Percentiles rank a stretch among this genome's conserved stretches.
Evolutionary conservation across 352 stramenopile species (phyloP).

Genomic region (Phytophthora sp.): DNA sequence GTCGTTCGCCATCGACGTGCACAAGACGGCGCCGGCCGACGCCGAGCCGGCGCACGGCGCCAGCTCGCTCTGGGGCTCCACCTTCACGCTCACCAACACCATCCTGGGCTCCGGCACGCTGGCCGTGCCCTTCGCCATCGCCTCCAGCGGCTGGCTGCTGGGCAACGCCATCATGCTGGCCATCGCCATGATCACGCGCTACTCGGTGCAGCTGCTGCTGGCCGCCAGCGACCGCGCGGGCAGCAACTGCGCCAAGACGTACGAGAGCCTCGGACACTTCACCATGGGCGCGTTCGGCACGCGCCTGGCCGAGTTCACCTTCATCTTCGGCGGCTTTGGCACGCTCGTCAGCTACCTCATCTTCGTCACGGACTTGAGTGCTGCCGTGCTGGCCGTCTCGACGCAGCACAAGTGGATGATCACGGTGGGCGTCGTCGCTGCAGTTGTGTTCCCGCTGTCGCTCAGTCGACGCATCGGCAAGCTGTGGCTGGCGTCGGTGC

Average conservation of each 20-base stretch:
- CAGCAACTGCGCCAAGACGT: slow-evolving; percentile 68
- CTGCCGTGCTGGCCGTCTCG: slow-evolving; percentile 45
- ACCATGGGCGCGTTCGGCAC: slow-evolving; percentile 71
- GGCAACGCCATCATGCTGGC: slow-evolving; percentile 71
- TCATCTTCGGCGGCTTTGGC: slow-evolving; percentile 85
- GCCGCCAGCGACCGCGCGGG: slow-evolving; percentile 67
- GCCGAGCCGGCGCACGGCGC: slow-evolving; percentile 32
- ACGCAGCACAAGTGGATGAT: slow-evolving; percentile 60
- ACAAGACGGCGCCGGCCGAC: slow-evolving; percentile 26
- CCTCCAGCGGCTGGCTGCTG: slow-evolving; percentile 72
- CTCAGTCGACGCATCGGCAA: slow-evolving; percentile 65
- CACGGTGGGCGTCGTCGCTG: slow-evolving; percentile 35
- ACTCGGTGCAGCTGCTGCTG: slow-evolving; percentile 75
- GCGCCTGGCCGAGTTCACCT: slow-evolving; percentile 76
- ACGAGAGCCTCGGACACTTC: slow-evolving; percentile 76
- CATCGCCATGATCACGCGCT: slow-evolving; percentile 78
- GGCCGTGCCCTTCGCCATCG: slow-evolving; percentile 73
- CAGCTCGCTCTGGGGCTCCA: slow-evolving; percentile 68
- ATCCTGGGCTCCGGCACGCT: slow-evolving; percentile 79
- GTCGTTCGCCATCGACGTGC: slow-evolving; percentile 39
- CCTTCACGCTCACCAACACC: slow-evolving; percentile 79
- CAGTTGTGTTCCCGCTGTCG: slow-evolving; percentile 67
- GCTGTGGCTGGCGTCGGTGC: slow-evolving; percentile 61
- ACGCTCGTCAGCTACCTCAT: slow-evolving; percentile 85
- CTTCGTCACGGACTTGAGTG: slow-evolving; percentile 80